Evolutionary conservation across 2,329 filamentous ascomycete species (phyloP).

Genomic region (Pseudogymnoascus sp.): DNA sequence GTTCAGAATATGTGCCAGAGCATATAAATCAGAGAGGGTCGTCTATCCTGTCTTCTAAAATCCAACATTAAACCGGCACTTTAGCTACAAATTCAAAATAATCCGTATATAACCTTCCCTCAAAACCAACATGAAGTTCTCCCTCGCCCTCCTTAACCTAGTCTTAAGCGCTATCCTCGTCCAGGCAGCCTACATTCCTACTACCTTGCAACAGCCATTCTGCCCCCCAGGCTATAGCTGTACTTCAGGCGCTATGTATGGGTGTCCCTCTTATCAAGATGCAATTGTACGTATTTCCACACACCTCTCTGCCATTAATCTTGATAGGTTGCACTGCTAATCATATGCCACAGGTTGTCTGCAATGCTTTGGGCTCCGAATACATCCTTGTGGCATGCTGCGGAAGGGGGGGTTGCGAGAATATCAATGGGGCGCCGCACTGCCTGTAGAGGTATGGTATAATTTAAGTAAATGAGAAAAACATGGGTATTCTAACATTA

Average conservation of each 20-base stretch:
- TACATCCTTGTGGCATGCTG: not conserved
- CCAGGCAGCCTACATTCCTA: not conserved
- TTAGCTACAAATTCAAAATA: not conserved
- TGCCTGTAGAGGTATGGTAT: not conserved
- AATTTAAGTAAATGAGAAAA: not conserved
- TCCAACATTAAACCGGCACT: not conserved
- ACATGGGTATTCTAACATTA: not conserved
- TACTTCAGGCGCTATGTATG: not conserved
- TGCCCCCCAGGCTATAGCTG: not conserved
- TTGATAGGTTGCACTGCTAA: not conserved
- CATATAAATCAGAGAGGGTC: not conserved
- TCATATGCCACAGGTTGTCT: not conserved
- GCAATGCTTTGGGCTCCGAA: not conserved
- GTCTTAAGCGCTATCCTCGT: no score
- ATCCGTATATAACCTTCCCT: not conserved
- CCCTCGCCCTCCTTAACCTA: not conserved
- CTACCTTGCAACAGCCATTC: not conserved
- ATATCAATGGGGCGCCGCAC: not conserved
- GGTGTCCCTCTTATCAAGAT: not conserved
- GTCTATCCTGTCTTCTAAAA: not conserved
- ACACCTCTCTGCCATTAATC: not conserved
- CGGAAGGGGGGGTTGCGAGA: not conserved
- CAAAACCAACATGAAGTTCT: not conserved
- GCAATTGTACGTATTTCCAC: not conserved
- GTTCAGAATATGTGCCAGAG: not conserved